Base-by-base conservation (phyloP, 2,329 filamentous ascomycete genomes). In the Ilyonectria mors-panacis region DNA sequence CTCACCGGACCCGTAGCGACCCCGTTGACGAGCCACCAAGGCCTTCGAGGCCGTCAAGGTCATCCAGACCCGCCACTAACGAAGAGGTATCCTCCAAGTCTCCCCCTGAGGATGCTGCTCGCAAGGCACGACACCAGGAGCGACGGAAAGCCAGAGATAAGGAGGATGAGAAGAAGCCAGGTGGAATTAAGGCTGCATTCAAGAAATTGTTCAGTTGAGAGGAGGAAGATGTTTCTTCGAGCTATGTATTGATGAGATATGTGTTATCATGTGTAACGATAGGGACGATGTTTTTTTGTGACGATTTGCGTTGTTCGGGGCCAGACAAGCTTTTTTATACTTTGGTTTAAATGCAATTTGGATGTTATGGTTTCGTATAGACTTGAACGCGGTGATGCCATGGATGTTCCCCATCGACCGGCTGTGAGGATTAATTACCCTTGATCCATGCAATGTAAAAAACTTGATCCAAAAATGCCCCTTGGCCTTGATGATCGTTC, bases 51-150 rank as follows among this genome's bases (percentile, higher is more conserved):
- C 61, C 68, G 26, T 23, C 71, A 12, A 67, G 65, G 26, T 68
- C 70, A 48, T 66, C 73, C 7, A 74, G 70, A 28, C 67, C 73
- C 17, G 54, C 73, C 26, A 77, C n/a, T 4, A 53, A 72, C 60
- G 76, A 77, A n/a, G 78, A 78, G 8, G 17, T 6, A 10, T 51
- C 65, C 23, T 23, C 59, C 13, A 66, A 44, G 62, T 23, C 44
- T 35, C 68, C 73, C 21, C 67, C 78, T 2, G 80, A 81, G 66
- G 75, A 81, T 67, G 76, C 70, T 17, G 80, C 76, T 23, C 76
- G 76, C 48, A 79, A 76, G 69, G 81, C 78, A 45, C 78, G 80
- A 55, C 75, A 77, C 23, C 67, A 76, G 51, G 75, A 78, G 69
- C 70, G 78, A 63, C 75, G 76, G 71, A 80, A 70, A 67, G 79